Evolutionary conservation across 208 protist species (phyloP), one percentile per base, ranked within the genome.

Genomic region (Strigomonas culicis): DNA sequence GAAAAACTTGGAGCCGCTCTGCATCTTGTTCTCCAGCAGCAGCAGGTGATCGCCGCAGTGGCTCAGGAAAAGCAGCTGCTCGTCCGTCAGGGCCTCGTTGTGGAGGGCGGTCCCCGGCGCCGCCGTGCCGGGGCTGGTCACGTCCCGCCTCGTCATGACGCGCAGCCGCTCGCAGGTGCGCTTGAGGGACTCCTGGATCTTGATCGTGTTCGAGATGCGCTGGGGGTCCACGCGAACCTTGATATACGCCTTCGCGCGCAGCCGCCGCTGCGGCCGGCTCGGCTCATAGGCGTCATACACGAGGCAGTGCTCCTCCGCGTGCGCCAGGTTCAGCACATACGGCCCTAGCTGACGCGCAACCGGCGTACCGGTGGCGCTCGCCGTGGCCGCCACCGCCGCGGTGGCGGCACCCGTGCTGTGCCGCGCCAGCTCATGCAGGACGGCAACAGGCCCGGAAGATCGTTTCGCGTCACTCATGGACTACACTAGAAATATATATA

Each of bases 1-100:
- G 30, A 73, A 73, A 0, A 78, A 46, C 55, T 78, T 78, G 19
- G 66, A 67, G 41, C 59, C 51, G 24, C 64, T 72, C 19, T 74
- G 68, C 74, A 75, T 70, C 44, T 79, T 72, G 36, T 79, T 68
- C 44, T 79, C 60, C 1, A 79, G 63, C 22, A 75, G 47, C 11
- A 70, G 53, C 44, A 79, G 59, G 61, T 72, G 72, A 6, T 61
- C 57, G 0, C 66, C 56, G 53, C 72, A 69, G 25, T 60, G 39
- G 36, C 63, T 59, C 36, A 73, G 51, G 21, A 78, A 69, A 1
- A 63, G 57, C 6, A 78, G 57, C 8, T 47, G 56, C 1, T 63
- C 66, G 21, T 78, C 67, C 17, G 25, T 19, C 7, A 19, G 10
- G 49, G 25, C 17, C 49, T 19, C 17, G 8, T 11, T 53, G 8